phyloP scores from a whole-genome alignment of 1,139 yeast species.

The Diutina neorugosa region DNA sequence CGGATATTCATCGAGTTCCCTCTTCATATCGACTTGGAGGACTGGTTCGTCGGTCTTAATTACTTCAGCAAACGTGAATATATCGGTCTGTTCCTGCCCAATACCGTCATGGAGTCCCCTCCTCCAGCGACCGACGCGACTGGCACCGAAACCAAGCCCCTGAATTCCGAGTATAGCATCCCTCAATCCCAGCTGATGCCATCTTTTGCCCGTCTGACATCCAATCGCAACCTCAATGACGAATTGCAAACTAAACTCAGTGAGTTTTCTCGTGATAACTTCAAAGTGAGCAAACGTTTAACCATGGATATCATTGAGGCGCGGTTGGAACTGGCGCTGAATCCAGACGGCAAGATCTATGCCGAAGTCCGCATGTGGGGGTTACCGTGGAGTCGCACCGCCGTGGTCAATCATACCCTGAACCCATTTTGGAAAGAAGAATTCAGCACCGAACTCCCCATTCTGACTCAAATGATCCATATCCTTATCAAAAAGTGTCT shows the following conservation, averaged over 20 bases:
- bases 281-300: slow-evolving; percentile 46
- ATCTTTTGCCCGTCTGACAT: background rate
- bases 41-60: slow-evolving; percentile 69
- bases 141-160: background rate
- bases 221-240: background rate
- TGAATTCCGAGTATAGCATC: background rate
- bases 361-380: slow-evolving; percentile 60
- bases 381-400: slow-evolving; percentile 58
- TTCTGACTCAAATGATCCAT: slow-evolving; percentile 40
- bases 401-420: slow-evolving; percentile 35
- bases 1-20: slow-evolving; percentile 52
- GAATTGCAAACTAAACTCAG: slow-evolving; percentile 8
- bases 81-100: slow-evolving; percentile 20
- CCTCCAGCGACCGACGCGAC: background rate
- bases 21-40: slow-evolving; percentile 61
- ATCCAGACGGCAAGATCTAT: slow-evolving; percentile 28
- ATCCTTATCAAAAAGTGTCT: slow-evolving; percentile 34
- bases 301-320: slow-evolving; percentile 59
- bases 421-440: slow-evolving; percentile 69
- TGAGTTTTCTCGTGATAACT: slow-evolving; percentile 21
- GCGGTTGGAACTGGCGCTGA: slow-evolving; percentile 23
- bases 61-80: slow-evolving; percentile 57
- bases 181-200: background rate
- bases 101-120: background rate
- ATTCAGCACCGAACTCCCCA: slow-evolving; percentile 43